A percentile compares a stretch with the other conserved stretches of the same genome.
Evolutionary conservation across 257 asterid species (phyloP).

Genomic region (Fraxinus excelsior): DNA sequence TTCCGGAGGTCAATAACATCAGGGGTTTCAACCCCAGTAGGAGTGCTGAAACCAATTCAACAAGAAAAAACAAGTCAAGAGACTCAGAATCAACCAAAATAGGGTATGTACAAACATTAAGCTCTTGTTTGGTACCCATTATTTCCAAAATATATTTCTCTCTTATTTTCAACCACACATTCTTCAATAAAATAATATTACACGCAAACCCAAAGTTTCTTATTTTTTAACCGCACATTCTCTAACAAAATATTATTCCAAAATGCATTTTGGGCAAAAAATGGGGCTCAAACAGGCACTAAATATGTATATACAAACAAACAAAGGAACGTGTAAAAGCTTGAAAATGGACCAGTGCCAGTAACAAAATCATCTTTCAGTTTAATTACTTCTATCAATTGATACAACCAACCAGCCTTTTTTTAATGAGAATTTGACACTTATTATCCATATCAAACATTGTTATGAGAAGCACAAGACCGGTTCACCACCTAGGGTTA

Average conservation of each 20-base stretch:
- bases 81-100: slow-evolving; percentile 13
- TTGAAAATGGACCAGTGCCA: neutral
- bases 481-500: neutral
- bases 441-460: neutral
- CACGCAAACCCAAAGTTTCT: too few species aligned
- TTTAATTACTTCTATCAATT: neutral
- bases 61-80: slow-evolving; percentile 21
- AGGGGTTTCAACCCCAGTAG: slow-evolving; percentile 98
- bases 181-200: too few species aligned
- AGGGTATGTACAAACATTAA: neutral
- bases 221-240: too few species aligned
- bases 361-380: neutral
- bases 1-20: slow-evolving; percentile 97
- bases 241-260: too few species aligned
- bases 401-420: neutral
- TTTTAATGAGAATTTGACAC: neutral
- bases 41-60: slow-evolving; percentile 61
- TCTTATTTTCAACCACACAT: too few species aligned
- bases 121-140: too few species aligned
- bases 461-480: neutral
- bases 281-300: too few species aligned
- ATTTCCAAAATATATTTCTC: too few species aligned
- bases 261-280: too few species aligned
- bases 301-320: neutral
- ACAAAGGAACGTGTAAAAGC: neutral